These are phyloP conservation scores for Cryptococcus sp. DNA, from an alignment of 1,284 basidiomycete species.

Conservation along the genomic window DNA sequence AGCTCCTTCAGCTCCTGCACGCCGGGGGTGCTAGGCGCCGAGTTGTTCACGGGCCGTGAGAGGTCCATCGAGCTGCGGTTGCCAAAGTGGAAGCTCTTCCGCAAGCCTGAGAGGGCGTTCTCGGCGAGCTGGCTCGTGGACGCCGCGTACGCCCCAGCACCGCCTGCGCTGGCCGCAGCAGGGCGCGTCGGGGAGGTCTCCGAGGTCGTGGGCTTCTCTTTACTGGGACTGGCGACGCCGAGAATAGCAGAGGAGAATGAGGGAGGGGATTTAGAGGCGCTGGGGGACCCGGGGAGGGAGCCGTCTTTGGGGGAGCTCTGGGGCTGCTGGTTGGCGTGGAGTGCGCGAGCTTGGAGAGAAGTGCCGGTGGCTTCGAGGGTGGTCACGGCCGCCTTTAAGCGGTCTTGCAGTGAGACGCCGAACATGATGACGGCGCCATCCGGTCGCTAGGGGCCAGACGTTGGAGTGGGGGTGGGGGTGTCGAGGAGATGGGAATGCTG, in stretches of 20 bases:
- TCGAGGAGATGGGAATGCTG: too few relatives aligned
- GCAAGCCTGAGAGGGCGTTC: conserved; percentile 34
- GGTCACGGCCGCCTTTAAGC: conserved; percentile 44
- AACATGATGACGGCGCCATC: conserved; percentile 22
- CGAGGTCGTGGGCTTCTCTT: too few relatives aligned
- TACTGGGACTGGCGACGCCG: neutral
- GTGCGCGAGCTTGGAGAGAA: conserved; percentile 34
- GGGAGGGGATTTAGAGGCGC: neutral
- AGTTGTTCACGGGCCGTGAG: neutral
- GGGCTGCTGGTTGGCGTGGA: conserved; percentile 21
- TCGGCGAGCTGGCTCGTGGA: conserved; percentile 34
- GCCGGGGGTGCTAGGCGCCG: neutral
- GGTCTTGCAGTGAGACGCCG: conserved; percentile 34
- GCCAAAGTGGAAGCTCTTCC: conserved; percentile 32
- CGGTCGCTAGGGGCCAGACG: neutral
- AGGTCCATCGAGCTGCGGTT: conserved; percentile 13
- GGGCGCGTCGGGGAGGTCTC: conserved; percentile 8
- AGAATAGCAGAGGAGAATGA: neutral
- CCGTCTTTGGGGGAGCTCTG: neutral
- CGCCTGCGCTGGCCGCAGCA: neutral
- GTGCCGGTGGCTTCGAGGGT: conserved; percentile 31
- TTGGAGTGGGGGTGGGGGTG: neutral
- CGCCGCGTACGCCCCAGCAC: conserved; percentile 5
- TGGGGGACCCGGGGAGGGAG: neutral
- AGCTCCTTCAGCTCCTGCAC: conserved; percentile 28